These are phyloP conservation scores for Orbilia oligospora DNA, from an alignment of 2,329 filamentous ascomycete genomes.

Conservation along the genomic window DNA sequence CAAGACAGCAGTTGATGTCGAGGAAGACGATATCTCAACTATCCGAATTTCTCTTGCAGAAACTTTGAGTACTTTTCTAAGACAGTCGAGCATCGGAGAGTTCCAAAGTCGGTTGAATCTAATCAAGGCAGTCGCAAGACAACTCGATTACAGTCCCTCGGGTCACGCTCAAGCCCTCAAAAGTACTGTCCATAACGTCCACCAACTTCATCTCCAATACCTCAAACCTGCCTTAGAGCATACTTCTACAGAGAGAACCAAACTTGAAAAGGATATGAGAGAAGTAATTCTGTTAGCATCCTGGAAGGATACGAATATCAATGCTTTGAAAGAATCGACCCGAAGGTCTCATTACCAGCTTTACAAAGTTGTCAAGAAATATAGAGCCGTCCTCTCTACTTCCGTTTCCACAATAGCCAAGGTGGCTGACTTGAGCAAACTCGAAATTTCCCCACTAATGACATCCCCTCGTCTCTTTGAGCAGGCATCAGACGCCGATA, in stretches of 20 bases:
- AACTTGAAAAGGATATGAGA: conserved; percentile 91
- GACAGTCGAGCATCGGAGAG: conserved; percentile 83
- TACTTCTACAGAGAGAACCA: conserved; percentile 72
- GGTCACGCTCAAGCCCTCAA: conserved; percentile 27
- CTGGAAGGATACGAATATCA: conserved; percentile 98
- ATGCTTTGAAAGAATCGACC: conserved; percentile 87
- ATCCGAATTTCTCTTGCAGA: conserved; percentile 80
- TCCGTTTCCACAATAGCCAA: conserved; percentile 73
- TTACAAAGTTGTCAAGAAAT: conserved; percentile 91
- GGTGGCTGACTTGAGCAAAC: conserved; percentile 37
- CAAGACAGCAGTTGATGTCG: conserved; percentile 75
- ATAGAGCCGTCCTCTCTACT: conserved; percentile 82
- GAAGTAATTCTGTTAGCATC: conserved; percentile 93
- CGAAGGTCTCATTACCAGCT: conserved; percentile 91
- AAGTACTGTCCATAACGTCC: conserved; percentile 37
- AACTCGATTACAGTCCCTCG: conserved; percentile 31
- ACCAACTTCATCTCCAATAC: conserved; percentile 44
- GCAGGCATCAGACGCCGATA: conserved; percentile 66
- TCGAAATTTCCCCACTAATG: conserved; percentile 7
- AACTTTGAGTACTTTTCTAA: conserved; percentile 84
- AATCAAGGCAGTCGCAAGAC: conserved; percentile 67
- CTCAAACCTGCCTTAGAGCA: conserved; percentile 27
- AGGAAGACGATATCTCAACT: conserved; percentile 73
- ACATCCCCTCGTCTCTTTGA: conserved; percentile 64
- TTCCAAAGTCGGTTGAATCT: conserved; percentile 80